Base-by-base conservation (phyloP, 306 rosid species). In the Cucumis hystrix region DNA sequence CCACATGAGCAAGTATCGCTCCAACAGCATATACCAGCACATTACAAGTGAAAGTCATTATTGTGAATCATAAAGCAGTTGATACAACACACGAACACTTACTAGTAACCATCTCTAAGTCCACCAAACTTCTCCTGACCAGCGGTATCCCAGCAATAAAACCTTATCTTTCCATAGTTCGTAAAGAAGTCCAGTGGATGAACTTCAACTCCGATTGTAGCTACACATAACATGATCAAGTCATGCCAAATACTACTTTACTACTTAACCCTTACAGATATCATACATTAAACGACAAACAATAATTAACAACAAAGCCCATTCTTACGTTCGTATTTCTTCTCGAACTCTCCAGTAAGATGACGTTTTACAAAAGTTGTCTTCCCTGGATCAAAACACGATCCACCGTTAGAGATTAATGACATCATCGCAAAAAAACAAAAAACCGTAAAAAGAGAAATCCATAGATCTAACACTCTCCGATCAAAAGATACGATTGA, bases 81-180 rank as follows among this genome's bases (percentile, higher is more conserved):
- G n/a, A 18, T 18, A 39, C 35, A 10, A 74, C 30, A 56, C 28
- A 18, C 35, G 9, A 57, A 49, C 20, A 55, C 83, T 18, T 56
- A 80, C 83, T 80, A 80, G 28, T 80, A 80, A 39, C 83, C 83
- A 28, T 80, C 83, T n/a, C 83, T 43, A 59, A 80, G 83, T 49
- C 83, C 83, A 75, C 83, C 83, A 18, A 80, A 75, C 79, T 75
- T 80, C 83, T 80, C 83, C 75, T 80, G 83, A 16, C 83, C 83
- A 28, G 83, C 83, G 15, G 83, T 80, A 58, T 80, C 83, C 83
- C 83, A 80, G 30, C 83, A 80, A 60, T 80, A 64, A n/a, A 80
- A 80, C 60, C 83, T 63, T 28, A 80, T 55, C 76, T 80, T 74
- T 52, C 83, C 83, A 28, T 66, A 80, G 40, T 80, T 80, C 59